A percentile compares a stretch with the other conserved stretches of the same genome.
These are phyloP conservation scores for Teratosphaeriaceae sp. DNA, from an alignment of 2,329 filamentous ascomycete genomes.

Conservation along the genomic window DNA sequence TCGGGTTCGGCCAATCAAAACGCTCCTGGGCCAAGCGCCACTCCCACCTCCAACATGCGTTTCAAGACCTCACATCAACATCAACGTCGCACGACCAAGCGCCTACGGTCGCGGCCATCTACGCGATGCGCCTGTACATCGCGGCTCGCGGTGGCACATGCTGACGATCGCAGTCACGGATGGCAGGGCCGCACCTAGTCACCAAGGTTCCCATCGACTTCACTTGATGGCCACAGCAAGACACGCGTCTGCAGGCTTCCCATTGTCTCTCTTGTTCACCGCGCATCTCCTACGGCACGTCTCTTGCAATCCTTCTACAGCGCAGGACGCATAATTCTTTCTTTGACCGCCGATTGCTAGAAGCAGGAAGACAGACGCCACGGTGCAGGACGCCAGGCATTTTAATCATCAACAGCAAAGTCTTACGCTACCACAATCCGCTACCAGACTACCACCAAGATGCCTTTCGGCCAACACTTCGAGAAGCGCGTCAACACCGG, in stretches of 20 bases:
- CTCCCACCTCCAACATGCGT: no score
- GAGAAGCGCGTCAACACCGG: slow-evolving; percentile 28
- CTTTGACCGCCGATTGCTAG: background rate
- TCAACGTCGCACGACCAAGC: no score
- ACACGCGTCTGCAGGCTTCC: background rate
- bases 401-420: background rate
- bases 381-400: background rate
- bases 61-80: no score
- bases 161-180: no score
- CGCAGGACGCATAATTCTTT: background rate
- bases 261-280: slow-evolving; percentile 1
- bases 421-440: background rate
- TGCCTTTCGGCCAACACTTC: slow-evolving; percentile 25
- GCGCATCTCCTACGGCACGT: background rate
- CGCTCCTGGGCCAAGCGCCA: no score
- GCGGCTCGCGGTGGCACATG: no score
- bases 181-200: no score
- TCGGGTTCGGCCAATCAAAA: no score
- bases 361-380: background rate
- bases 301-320: background rate
- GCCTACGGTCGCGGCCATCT: no score
- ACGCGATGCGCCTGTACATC: no score
- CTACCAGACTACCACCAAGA: slow-evolving; percentile 7
- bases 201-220: no score
- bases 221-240: background rate